These are phyloP conservation scores for Lodderomyces theae DNA, from an alignment of 1,139 yeast genomes.

Conservation along the genomic window DNA sequence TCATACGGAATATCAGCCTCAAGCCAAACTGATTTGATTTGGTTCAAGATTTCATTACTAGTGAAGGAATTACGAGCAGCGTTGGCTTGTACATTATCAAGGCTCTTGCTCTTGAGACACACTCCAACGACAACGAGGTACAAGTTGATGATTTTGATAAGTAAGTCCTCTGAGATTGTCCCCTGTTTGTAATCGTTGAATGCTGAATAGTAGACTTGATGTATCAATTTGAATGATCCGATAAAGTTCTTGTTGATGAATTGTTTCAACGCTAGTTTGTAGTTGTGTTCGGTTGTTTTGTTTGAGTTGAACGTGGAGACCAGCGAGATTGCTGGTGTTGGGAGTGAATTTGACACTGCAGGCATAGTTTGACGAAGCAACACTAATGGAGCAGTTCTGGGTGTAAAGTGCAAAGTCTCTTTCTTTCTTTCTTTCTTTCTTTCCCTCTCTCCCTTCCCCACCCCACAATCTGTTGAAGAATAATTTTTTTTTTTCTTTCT, in stretches of 20 bases:
- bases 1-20: slow-evolving; percentile 31
- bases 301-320: slow-evolving; percentile 8
- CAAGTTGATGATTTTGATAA: slow-evolving; percentile 33
- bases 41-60: slow-evolving; percentile 21
- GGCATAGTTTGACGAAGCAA: background rate
- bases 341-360: background rate
- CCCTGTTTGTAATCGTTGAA: slow-evolving; percentile 26
- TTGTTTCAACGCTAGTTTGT: slow-evolving; percentile 37
- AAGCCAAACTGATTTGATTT: slow-evolving; percentile 8
- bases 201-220: slow-evolving; percentile 23
- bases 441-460: background rate
- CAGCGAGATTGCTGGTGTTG: background rate
- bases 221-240: slow-evolving; percentile 31
- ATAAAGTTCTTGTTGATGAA: slow-evolving; percentile 40
- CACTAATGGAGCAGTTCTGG: background rate
- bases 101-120: slow-evolving; percentile 18
- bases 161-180: slow-evolving; percentile 26
- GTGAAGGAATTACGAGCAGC: slow-evolving; percentile 23
- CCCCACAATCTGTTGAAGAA: too few relatives aligned
- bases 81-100: slow-evolving; percentile 15
- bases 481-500: background rate
- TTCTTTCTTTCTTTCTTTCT: background rate
- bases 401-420: background rate
- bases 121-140: slow-evolving; percentile 40
- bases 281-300: slow-evolving; percentile 25